Percentiles rank a stretch among this genome's conserved stretches.
phyloP scores from a whole-genome alignment of 805 yeast species.

The Nakazawaea molendinolei region DNA sequence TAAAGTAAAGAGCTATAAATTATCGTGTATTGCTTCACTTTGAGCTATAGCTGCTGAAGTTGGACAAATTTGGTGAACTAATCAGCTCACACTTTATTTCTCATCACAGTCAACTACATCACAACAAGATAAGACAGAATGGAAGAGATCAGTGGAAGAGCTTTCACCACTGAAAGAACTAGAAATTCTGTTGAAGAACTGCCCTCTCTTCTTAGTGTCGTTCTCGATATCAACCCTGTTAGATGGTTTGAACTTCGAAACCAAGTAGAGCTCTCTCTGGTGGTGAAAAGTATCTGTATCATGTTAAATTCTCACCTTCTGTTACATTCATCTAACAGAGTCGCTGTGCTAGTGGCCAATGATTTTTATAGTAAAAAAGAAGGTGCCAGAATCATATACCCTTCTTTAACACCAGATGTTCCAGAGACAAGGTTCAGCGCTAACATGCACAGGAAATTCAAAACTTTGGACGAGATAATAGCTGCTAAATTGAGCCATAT shows the following conservation, averaged over 20 bases:
- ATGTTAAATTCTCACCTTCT: slow-evolving; percentile 85
- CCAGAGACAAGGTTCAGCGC: slow-evolving; percentile 30
- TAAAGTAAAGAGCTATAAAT: too few species aligned
- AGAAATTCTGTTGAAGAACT: slow-evolving; percentile 42
- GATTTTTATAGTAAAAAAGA: slow-evolving; percentile 15
- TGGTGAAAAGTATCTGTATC: slow-evolving; percentile 61
- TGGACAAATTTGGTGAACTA: too few species aligned
- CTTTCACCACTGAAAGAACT: slow-evolving; percentile 26
- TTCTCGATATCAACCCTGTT: slow-evolving; percentile 70
- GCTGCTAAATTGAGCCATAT: slow-evolving; percentile 49
- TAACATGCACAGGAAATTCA: slow-evolving; percentile 82
- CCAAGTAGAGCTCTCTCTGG: slow-evolving; percentile 46
- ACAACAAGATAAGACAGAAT: too few species aligned
- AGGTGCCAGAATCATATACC: slow-evolving; percentile 69
- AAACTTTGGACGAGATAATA: slow-evolving; percentile 69
- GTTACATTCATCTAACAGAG: slow-evolving; percentile 74
- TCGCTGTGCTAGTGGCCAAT: slow-evolving; percentile 74
- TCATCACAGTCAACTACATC: too few species aligned
- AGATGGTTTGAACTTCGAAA: slow-evolving; percentile 52
- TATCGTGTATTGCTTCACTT: too few species aligned
- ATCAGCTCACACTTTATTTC: too few species aligned
- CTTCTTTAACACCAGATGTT: slow-evolving; percentile 24
- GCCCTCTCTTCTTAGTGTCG: slow-evolving; percentile 74
- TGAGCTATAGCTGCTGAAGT: too few species aligned
- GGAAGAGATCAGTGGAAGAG: slow-evolving; percentile 65